Evolutionary conservation across 106 monocot species (phyloP).

Genomic region (Iris macrosiphon): DNA sequence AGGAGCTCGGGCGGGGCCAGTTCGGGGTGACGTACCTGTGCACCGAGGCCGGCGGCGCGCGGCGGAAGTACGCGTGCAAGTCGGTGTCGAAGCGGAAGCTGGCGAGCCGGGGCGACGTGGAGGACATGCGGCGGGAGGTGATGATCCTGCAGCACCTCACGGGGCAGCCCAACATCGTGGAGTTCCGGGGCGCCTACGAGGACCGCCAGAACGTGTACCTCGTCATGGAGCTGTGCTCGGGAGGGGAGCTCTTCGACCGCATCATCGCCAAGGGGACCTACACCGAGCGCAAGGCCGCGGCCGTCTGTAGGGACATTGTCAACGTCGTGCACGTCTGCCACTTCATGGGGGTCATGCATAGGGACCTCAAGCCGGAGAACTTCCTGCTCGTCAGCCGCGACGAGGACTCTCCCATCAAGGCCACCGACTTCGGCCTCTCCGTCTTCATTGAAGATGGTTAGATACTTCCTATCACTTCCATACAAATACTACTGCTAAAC

Average conservation of each 20-base stretch:
- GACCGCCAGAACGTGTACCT: conserved; percentile 42
- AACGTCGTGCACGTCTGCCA: conserved; percentile 63
- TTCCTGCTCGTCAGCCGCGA: conserved; percentile 38
- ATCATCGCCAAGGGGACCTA: conserved; percentile 54
- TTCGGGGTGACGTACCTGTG: conserved; percentile 63
- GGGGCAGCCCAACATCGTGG: conserved; percentile 66
- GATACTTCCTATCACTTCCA: too few relatives aligned
- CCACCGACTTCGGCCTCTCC: conserved; percentile 67
- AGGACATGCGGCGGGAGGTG: conserved; percentile 56
- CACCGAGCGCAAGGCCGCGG: conserved; percentile 43
- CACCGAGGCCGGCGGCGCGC: conserved; percentile 32
- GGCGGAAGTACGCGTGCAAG: conserved; percentile 55
- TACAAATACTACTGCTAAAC: too few relatives aligned
- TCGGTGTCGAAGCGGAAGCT: conserved; percentile 54
- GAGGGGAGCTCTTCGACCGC: conserved; percentile 74
- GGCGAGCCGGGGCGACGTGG: conserved; percentile 19
- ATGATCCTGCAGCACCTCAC: conserved; percentile 61
- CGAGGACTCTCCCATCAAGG: conserved; percentile 48
- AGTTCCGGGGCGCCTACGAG: conserved; percentile 63
- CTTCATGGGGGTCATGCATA: conserved; percentile 78
- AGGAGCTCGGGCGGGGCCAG: conserved; percentile 64
- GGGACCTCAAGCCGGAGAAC: conserved; percentile 75
- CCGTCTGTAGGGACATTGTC: conserved; percentile 41
- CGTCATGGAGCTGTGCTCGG: conserved; percentile 72
- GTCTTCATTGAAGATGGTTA: conserved; percentile 71